These are phyloP conservation scores for Tolypocladium inflatum DNA, from an alignment of 2,329 filamentous ascomycete species.

Conservation along the genomic window DNA sequence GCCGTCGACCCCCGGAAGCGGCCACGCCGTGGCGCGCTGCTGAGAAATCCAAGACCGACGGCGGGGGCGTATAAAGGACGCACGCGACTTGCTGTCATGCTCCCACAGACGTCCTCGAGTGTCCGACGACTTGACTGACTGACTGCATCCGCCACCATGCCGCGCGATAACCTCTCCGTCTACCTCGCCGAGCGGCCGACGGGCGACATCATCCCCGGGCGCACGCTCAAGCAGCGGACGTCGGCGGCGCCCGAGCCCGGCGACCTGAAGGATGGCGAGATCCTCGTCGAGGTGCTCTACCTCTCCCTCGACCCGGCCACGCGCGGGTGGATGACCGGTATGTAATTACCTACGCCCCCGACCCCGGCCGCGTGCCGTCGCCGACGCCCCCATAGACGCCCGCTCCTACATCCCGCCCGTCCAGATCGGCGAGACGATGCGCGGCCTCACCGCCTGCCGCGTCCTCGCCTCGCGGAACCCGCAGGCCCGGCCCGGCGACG, in stretches of 20 bases:
- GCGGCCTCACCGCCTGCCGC: conserved; percentile 49
- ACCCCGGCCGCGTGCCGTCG: too few species aligned
- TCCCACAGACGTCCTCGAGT: background rate
- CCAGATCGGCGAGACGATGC: conserved; percentile 59
- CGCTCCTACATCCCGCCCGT: conserved; percentile 60
- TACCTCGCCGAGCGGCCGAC: conserved; percentile 56
- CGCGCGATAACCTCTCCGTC: conserved; percentile 37
- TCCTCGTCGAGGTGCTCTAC: conserved; percentile 53
- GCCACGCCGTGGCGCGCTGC: background rate
- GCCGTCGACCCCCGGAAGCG: background rate
- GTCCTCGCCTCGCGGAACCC: conserved; percentile 51
- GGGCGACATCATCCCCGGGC: conserved; percentile 49
- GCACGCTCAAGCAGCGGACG: conserved; percentile 51
- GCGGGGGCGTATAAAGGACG: background rate
- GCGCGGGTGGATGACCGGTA: conserved; percentile 60
- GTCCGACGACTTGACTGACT: background rate
- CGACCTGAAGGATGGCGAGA: conserved; percentile 52
- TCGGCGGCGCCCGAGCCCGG: conserved; percentile 39
- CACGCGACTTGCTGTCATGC: background rate
- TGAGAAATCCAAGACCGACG: background rate
- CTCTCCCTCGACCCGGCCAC: conserved; percentile 68
- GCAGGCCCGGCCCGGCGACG: conserved; percentile 45
- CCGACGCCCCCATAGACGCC: conserved; percentile 19
- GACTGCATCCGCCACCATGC: conserved; percentile 22
- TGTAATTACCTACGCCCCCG: too few species aligned